Percentiles rank a stretch among this genome's conserved stretches.
Conservation (phyloP, 208 protist species). For the Trypanosoma mega region DNA sequence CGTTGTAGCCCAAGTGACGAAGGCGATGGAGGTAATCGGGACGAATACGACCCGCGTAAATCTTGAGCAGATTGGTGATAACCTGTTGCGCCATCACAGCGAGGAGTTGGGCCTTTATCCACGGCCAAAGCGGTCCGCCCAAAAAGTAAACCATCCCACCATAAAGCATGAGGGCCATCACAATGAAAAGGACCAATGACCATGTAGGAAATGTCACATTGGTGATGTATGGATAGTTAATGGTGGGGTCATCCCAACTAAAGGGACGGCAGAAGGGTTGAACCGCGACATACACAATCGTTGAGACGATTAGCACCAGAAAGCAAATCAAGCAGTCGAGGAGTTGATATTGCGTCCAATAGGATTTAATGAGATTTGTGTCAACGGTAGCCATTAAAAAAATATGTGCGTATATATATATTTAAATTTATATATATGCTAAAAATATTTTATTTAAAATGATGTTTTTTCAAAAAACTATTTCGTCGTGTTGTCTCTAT, state of each 20-base stretch:
- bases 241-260: slow-evolving; percentile 67
- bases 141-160: slow-evolving; percentile 11
- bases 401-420: too few relatives aligned
- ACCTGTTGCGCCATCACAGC: slow-evolving; percentile 35
- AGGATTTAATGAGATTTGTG: neutral
- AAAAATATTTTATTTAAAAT: too few relatives aligned
- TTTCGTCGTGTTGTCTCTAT: too few relatives aligned
- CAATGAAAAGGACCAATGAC: slow-evolving; percentile 34
- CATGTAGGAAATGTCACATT: slow-evolving; percentile 61
- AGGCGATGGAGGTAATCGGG: slow-evolving; percentile 88
- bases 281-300: neutral
- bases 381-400: neutral
- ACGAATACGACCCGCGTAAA: slow-evolving; percentile 88
- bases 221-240: slow-evolving; percentile 39
- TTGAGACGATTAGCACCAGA: slow-evolving; percentile 21
- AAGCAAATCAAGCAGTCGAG: slow-evolving; percentile 43
- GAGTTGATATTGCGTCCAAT: slow-evolving; percentile 44
- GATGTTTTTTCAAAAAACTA: too few relatives aligned
- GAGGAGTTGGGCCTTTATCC: slow-evolving; percentile 58
- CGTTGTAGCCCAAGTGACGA: slow-evolving; percentile 39
- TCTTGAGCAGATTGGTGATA: slow-evolving; percentile 49
- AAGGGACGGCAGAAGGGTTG: slow-evolving; percentile 61
- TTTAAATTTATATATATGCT: too few relatives aligned
- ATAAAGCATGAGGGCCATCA: slow-evolving; percentile 37
- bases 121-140: slow-evolving; percentile 46